phyloP scores from a whole-genome alignment of 805 yeast genomes.

The Cyberlindnera lachancei region DNA sequence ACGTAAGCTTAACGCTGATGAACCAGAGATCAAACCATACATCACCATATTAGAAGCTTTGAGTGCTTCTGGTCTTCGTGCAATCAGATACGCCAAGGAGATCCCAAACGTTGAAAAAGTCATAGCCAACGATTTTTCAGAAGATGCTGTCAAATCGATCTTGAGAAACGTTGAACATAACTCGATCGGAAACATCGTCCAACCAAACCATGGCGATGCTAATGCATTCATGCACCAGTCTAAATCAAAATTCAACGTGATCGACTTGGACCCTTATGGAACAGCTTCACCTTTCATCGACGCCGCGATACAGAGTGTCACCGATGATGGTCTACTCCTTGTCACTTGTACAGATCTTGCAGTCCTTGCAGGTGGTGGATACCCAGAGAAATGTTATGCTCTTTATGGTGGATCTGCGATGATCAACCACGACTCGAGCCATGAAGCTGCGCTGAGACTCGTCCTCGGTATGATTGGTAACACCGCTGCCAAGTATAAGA shows the following conservation, averaged over 20 bases:
- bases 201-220: slow-evolving; percentile 84
- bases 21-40: slow-evolving; percentile 25
- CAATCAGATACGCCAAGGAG: slow-evolving; percentile 89
- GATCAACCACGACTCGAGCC: slow-evolving; percentile 67
- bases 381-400: slow-evolving; percentile 95
- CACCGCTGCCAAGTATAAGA: slow-evolving; percentile 86
- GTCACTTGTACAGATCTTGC: slow-evolving; percentile 97
- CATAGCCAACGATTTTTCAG: slow-evolving; percentile 84
- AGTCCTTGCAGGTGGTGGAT: slow-evolving; percentile 90
- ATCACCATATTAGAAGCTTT: slow-evolving; percentile 80
- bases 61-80: slow-evolving; percentile 92
- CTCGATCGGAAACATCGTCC: slow-evolving; percentile 46
- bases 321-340: slow-evolving; percentile 75
- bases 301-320: slow-evolving; percentile 78
- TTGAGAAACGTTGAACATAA: slow-evolving; percentile 65
- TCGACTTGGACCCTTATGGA: slow-evolving; percentile 97
- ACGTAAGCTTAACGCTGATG: slow-evolving; percentile 25
- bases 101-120: slow-evolving; percentile 67
- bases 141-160: slow-evolving; percentile 81
- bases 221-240: slow-evolving; percentile 63
- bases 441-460: slow-evolving; percentile 86
- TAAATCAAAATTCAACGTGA: slow-evolving; percentile 57
- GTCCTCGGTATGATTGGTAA: slow-evolving; percentile 69
- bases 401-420: slow-evolving; percentile 89
- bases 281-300: slow-evolving; percentile 95